Evolutionary conservation across 331 rosid genomes (phyloP).

Genomic region (Saraca asoca): DNA sequence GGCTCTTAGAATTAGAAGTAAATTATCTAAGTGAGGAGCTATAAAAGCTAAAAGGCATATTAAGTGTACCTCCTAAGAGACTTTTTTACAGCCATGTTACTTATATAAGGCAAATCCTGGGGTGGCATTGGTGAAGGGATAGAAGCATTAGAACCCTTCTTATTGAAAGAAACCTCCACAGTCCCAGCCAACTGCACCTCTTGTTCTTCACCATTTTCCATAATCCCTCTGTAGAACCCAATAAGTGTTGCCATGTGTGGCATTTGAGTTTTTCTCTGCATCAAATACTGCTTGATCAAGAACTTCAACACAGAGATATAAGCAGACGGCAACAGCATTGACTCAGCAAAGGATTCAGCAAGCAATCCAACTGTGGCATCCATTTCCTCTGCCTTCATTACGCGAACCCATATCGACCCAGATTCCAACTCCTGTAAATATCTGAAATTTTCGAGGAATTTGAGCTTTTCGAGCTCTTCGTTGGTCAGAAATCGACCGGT

Average conservation of each 20-base stretch:
- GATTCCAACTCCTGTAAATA: conserved; percentile 60
- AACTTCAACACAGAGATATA: conserved; percentile 57
- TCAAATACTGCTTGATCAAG: conserved; percentile 77
- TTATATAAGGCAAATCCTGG: conserved; percentile 65
- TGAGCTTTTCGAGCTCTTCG: conserved; percentile 61
- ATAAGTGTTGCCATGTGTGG: conserved; percentile 81
- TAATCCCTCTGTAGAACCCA: conserved; percentile 60
- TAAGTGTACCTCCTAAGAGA: conserved; percentile 61
- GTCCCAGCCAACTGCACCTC: conserved; percentile 72
- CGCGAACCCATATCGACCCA: conserved; percentile 75
- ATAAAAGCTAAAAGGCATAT: too few relatives aligned
- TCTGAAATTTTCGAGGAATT: conserved; percentile 50
- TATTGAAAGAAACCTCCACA: conserved; percentile 77
- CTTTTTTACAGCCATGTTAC: conserved; percentile 65
- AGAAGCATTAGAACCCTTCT: conserved; percentile 61
- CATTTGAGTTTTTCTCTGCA: conserved; percentile 58
- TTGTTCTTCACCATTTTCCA: conserved; percentile 26
- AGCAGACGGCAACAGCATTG: conserved; percentile 63
- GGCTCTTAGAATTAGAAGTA: too few relatives aligned
- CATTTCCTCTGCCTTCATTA: conserved; percentile 66
- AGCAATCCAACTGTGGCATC: conserved; percentile 59
- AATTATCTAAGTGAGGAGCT: too few relatives aligned
- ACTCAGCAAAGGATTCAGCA: conserved; percentile 82
- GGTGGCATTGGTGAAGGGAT: conserved; percentile 82
- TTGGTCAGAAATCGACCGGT: conserved; percentile 65